Percentiles rank a stretch among this genome's conserved stretches.
Evolutionary conservation across 2,329 filamentous ascomycete genomes (phyloP).

Genomic region (Tolypocladium endophyticum): DNA sequence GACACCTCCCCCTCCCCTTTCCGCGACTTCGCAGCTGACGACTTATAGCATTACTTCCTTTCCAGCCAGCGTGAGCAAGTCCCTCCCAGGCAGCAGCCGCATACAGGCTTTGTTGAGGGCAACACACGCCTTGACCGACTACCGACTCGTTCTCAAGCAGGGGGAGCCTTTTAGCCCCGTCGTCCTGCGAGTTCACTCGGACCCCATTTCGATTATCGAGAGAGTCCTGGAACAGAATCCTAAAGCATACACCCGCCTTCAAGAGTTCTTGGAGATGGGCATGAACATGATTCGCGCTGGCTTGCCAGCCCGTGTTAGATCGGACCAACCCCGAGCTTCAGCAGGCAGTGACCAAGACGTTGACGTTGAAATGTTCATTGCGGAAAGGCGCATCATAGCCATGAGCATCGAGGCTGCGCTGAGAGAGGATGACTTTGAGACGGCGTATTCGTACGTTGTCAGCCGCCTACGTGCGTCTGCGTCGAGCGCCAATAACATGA

Average conservation of each 20-base stretch:
- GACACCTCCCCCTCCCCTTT: conserved; percentile 12
- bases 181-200: conserved; percentile 63
- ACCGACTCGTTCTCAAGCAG: conserved; percentile 67
- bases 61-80: conserved; percentile 42
- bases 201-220: conserved; percentile 62
- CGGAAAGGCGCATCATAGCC: conserved; percentile 59
- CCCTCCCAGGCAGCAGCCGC: conserved; percentile 38
- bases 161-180: conserved; percentile 73
- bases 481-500: neutral
- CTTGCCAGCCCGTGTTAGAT: conserved; percentile 18
- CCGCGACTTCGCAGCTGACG: neutral
- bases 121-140: conserved; percentile 66
- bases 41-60: conserved; percentile 50
- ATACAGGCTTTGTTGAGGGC: conserved; percentile 58
- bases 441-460: conserved; percentile 73
- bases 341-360: conserved; percentile 13
- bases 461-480: conserved; percentile 45
- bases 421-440: conserved; percentile 71
- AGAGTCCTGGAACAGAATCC: conserved; percentile 69
- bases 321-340: neutral
- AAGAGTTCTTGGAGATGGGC: conserved; percentile 62
- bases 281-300: conserved; percentile 54
- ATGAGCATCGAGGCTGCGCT: conserved; percentile 75
- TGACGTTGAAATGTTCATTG: conserved; percentile 24
- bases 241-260: conserved; percentile 62